A percentile compares a stretch with the other conserved stretches of the same genome.
phyloP scores from a whole-genome alignment of 768 basidiomycete genomes.

The Amanita muscaria region DNA sequence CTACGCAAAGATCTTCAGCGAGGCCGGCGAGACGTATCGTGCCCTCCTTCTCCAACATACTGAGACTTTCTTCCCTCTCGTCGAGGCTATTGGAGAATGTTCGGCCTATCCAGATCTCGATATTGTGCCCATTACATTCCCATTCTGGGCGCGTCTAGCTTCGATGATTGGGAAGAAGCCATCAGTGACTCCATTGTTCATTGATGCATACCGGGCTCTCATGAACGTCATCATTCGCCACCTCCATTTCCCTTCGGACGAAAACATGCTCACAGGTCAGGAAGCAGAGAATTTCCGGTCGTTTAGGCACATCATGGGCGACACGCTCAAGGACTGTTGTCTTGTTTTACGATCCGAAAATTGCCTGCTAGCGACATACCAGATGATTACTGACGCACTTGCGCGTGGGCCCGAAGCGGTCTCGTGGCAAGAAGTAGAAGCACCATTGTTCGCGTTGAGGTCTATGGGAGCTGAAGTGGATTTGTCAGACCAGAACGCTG shows the following conservation, averaged over 20 bases:
- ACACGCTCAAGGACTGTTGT: slow-evolving; percentile 98
- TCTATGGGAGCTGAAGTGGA: slow-evolving; percentile 97
- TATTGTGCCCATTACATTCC: slow-evolving; percentile 94
- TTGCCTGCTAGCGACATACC: slow-evolving; percentile 76
- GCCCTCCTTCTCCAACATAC: slow-evolving; percentile 81
- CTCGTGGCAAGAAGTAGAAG: slow-evolving; percentile 96
- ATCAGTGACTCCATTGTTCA: slow-evolving; percentile 64
- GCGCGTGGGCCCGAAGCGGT: slow-evolving; percentile 44
- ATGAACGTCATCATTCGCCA: slow-evolving; percentile 84
- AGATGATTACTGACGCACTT: slow-evolving; percentile 69
- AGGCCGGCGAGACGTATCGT: slow-evolving; percentile 96
- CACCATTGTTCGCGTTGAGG: slow-evolving; percentile 93
- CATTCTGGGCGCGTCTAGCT: slow-evolving; percentile 98
- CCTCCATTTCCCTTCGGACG: slow-evolving; percentile 82
- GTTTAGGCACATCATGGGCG: slow-evolving; percentile 97
- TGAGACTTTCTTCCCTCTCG: slow-evolving; percentile 89
- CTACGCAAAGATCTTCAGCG: slow-evolving; percentile 86
- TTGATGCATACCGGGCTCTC: slow-evolving; percentile 76
- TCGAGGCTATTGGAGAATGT: slow-evolving; percentile 90
- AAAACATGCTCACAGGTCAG: slow-evolving; percentile 55
- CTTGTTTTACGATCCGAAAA: slow-evolving; percentile 81
- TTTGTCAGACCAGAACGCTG: slow-evolving; percentile 65
- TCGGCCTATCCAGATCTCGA: slow-evolving; percentile 91
- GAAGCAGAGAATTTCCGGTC: slow-evolving; percentile 91
- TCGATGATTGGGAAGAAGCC: slow-evolving; percentile 75